Base-by-base conservation (phyloP, 352 stramenopile genomes). In the Phytopythium delawarense region DNA sequence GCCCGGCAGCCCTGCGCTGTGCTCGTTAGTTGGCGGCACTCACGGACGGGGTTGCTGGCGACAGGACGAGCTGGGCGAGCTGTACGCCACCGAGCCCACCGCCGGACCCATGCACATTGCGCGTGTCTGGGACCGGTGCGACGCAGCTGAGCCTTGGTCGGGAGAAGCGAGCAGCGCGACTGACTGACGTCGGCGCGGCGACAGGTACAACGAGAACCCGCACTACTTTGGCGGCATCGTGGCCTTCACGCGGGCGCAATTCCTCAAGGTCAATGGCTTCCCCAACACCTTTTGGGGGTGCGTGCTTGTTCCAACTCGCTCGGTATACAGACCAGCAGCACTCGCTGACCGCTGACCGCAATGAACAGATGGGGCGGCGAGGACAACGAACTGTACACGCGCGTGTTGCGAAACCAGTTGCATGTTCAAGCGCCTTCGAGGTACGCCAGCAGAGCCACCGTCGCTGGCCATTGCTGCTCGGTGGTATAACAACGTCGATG, bases 171-270 rank as follows among this genome's bases (percentile, higher is more conserved):
- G n/a, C 2, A 21, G 13, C 61, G 13, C 2, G 56, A 49, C 12
- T 13, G 28, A 35, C 34, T 39, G n/a, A 6, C 45, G 21, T 59
- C 25, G 32, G 18, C 7, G 12, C 18, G 28, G n/a, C 15, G 35
- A 35, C 34, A 73, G 67, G 28, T 99, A 99, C 73, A 96, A 73
- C 49, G 92, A 95, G 61, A 98, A 98, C 64, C 79, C 78, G 1
- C 97, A 95, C 62, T 99, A 98, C 63, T 97, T 98, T 68, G 94
- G 92, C 25, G 94, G 94, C 20, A 93, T 98, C 57, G 90, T 97
- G 13, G 84, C 78, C n/a, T 98, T 98, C 74, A 93, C 76, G 13
- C 66, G 71, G 16, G 62, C 76, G 28, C 83, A 98, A 57, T 98
- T 98, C 61, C 89, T 97, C 61, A 74, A 78, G 28, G 96, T 98